Evolutionary conservation across 441 rosid genomes (phyloP), one percentile per base, ranked within the genome.

Genomic region (Erodium texanum): DNA sequence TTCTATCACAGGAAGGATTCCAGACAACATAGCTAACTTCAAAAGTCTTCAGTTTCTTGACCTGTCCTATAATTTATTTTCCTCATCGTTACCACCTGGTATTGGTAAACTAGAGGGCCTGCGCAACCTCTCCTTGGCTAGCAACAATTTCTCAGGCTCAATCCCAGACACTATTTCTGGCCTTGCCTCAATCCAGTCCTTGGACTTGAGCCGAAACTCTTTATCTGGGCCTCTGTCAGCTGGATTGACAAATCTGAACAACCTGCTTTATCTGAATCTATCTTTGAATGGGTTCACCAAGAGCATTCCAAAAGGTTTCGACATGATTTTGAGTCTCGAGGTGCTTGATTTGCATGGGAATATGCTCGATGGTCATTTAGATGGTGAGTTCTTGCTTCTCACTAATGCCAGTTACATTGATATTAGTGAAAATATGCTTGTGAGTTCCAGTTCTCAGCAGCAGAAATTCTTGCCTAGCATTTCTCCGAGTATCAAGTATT

Each of bases 91-190:
- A 65, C 96, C 93, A 0, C 22, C 50, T 0, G 91, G 88, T 20
- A 80, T 94, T 76, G 93, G 96, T 62, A 85, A 79, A 70, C 71
- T 91, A 74, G 72, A 62, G 72, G 79, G 87, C 83, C 76, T 94
- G 69, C 81, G 67, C 81, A 91, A 91, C 69, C 86, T 94, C 54
- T 85, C 90, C 11, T 74, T 94, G 70, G 86, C 94, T 62, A 92
- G 97, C 69, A 89, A 94, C 82, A 91, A 94, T 78, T 83, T 94
- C 72, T 91, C 99, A n/a, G 96, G 97, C 65, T 71, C 80, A 58
- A 69, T 89, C 78, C 96, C 96, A 0, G 87, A 88, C 50, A 80
- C 92, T 12, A 58, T 89, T 62, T 85, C 89, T 0, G 91, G 87
- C 24, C 89, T 91, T 72, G 73, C 59, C 41, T 88, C 89, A 0